Base-by-base conservation (phyloP, 306 rosid species). In the Medicago ruthenica region DNA sequence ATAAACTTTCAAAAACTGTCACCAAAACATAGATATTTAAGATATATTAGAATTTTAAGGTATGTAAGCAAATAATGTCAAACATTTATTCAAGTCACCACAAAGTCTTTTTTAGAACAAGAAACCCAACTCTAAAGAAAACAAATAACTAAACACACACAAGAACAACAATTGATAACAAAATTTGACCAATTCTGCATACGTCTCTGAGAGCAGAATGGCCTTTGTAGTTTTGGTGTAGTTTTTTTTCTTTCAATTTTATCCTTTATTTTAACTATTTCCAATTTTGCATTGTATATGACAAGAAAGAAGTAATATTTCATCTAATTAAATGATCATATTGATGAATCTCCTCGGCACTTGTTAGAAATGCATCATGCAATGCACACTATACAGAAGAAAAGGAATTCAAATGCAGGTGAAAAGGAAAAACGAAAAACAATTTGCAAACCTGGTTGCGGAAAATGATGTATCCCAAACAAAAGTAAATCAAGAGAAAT, bases 391-490 rank as follows among this genome's bases (percentile, higher is more conserved):
- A 55, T 55, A 20, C 45, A 34, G 21, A 14, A n/a, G 45, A 62
- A 31, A n/a, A 17, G 50, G 14, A 37, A 64, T 8, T 9, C 31
- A 39, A n/a, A 37, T 16, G 15, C n/a, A 40, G 48, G 67, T 37
- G 54, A 53, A 67, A 65, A 42, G 55, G 16, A 45, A 4, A 34
- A 53, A 37, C 17, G 6, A 45, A 48, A 24, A 39, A 27, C 21
- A 65, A 40, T 42, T n/a, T 13, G 61, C 88, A 11, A 75, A 96
- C 99, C 98, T 96, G 98, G 76, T 89, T 96, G 71, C 98, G 92
- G 85, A 78, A 92, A 74, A 96, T 70, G 73, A 96, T 89, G 89
- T 88, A 96, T 70, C 87, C 97, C 65, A 89, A 75, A 82, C 96
- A 87, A 70, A 86, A 88, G 88, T 90, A 92, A 50, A 87, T 77